phyloP scores from a whole-genome alignment of 1,284 basidiomycete genomes.

The Cryptococcus jaspeensis region DNA sequence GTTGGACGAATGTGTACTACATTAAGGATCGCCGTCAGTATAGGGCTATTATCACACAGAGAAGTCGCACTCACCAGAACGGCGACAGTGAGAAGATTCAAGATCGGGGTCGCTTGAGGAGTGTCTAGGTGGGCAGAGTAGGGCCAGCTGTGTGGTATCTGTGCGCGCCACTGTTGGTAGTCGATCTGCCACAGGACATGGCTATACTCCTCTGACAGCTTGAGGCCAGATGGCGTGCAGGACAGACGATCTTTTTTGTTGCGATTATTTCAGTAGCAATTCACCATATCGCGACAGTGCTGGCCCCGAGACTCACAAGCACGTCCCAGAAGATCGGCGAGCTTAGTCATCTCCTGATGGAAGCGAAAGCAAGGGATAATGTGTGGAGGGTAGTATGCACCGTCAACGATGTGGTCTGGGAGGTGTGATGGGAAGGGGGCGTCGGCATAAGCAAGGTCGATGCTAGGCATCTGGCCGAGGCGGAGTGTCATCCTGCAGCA shows the following conservation, averaged over 20 bases:
- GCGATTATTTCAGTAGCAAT: neutral
- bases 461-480: conserved; percentile 12
- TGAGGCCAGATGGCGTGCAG: conserved; percentile 6
- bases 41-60: neutral
- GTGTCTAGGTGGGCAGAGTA: conserved; percentile 9
- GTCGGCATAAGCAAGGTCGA: conserved; percentile 9
- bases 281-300: neutral
- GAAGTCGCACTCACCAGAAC: neutral
- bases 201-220: neutral
- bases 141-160: conserved; percentile 4
- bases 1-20: conserved; percentile 9
- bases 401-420: conserved; percentile 6
- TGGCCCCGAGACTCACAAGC: conserved; percentile 5
- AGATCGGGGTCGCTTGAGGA: conserved; percentile 5
- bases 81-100: conserved; percentile 8
- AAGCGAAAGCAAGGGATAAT: conserved; percentile 9
- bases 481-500: conserved; percentile 8
- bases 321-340: conserved; percentile 9
- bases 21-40: neutral
- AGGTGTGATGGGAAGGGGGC: conserved; percentile 6
- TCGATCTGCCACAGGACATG: conserved; percentile 10
- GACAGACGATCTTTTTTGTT: conserved; percentile 10
- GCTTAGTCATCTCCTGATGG: conserved; percentile 7
- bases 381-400: conserved; percentile 1
- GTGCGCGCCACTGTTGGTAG: conserved; percentile 4